phyloP scores from a whole-genome alignment of 805 yeast genomes.

The Tetrapisispora pingtungensis region DNA sequence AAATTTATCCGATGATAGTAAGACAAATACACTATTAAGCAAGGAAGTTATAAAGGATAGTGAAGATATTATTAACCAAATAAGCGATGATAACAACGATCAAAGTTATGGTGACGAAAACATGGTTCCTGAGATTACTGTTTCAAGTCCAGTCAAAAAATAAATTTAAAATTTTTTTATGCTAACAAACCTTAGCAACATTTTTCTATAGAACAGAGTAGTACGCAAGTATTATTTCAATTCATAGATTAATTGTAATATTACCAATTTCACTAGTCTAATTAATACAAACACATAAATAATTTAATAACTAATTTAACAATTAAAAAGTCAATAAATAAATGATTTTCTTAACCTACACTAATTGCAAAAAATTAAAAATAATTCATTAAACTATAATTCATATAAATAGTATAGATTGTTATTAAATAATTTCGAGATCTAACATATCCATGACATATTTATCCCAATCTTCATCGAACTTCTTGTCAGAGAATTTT shows the following conservation, averaged over 20 bases:
- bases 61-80: neutral
- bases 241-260: neutral
- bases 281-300: neutral
- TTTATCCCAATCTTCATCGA: constrained; percentile 45
- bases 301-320: neutral
- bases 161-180: neutral
- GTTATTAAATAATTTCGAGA: constrained; percentile 1
- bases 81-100: neutral
- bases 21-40: neutral
- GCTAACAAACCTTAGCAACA: too few relatives aligned
- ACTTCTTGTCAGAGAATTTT: constrained; percentile 53
- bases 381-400: neutral
- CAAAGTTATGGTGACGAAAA: neutral
- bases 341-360: too few relatives aligned
- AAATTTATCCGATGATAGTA: neutral
- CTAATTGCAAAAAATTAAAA: neutral
- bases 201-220: too few relatives aligned
- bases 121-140: constrained; percentile 1
- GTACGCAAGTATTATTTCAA: too few relatives aligned
- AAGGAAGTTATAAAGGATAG: neutral
- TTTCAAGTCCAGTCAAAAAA: neutral
- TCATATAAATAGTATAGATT: neutral
- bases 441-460: constrained; percentile 10
- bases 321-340: neutral
- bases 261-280: neutral